A percentile compares a stretch with the other conserved stretches of the same genome.
Conservation (phyloP, 148 eudicot genomes). For the Chenopodium album region DNA sequence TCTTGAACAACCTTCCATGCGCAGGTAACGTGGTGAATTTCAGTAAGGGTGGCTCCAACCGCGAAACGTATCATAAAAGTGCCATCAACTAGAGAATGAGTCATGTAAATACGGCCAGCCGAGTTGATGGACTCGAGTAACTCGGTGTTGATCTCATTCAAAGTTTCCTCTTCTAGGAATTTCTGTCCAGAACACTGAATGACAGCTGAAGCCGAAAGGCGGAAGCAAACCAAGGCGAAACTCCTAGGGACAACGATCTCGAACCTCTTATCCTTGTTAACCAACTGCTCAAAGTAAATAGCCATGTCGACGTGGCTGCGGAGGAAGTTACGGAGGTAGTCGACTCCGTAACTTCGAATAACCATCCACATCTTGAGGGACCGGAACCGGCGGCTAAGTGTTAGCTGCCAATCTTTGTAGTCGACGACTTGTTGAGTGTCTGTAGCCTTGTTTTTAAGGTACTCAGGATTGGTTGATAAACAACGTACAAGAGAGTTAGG, state of each 20-base stretch:
- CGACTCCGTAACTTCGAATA: slow-evolving; percentile 45
- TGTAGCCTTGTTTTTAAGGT: slow-evolving; percentile 45
- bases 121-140: slow-evolving; percentile 49
- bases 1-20: slow-evolving; percentile 55
- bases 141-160: slow-evolving; percentile 38
- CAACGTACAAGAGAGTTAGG: slow-evolving; percentile 35
- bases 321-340: slow-evolving; percentile 39
- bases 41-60: slow-evolving; percentile 47
- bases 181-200: slow-evolving; percentile 1
- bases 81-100: slow-evolving; percentile 49
- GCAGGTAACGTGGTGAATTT: slow-evolving; percentile 37
- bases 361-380: slow-evolving; percentile 60
- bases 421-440: slow-evolving; percentile 52
- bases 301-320: slow-evolving; percentile 61
- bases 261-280: slow-evolving; percentile 33
- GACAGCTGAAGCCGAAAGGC: slow-evolving; percentile 34
- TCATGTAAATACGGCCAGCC: slow-evolving; percentile 42
- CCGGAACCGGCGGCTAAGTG: slow-evolving; percentile 49
- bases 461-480: slow-evolving; percentile 50
- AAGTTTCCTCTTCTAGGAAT: slow-evolving; percentile 16
- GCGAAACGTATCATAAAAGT: slow-evolving; percentile 44
- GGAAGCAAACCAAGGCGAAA: slow-evolving; percentile 48
- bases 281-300: slow-evolving; percentile 36
- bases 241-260: slow-evolving; percentile 46
- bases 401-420: slow-evolving; percentile 66